Evolutionary conservation across 129 eudicot genomes (phyloP).

Genomic region (Chrysanthemum makinoi): DNA sequence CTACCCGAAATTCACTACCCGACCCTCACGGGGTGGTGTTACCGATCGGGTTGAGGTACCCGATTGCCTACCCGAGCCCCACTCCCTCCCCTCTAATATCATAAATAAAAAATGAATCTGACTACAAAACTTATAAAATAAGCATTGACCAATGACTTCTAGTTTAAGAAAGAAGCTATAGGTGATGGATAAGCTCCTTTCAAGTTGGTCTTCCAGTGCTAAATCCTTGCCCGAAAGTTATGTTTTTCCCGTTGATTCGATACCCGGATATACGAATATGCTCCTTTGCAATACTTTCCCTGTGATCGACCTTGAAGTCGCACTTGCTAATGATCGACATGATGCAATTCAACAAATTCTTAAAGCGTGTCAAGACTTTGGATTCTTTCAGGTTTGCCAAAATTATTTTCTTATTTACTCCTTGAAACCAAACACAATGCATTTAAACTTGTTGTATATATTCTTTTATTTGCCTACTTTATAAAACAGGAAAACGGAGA

Average conservation of each 20-base stretch:
- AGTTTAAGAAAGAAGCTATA: neutral
- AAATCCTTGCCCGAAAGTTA: constrained; percentile 36
- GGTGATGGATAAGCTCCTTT: constrained; percentile 39
- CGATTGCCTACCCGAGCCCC: too few species aligned
- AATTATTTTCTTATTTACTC: neutral
- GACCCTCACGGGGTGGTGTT: too few species aligned
- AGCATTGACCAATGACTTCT: constrained; percentile 13
- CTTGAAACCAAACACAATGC: too few species aligned
- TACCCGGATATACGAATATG: constrained; percentile 30
- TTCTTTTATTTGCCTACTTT: neutral
- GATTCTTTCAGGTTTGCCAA: constrained; percentile 57
- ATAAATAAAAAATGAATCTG: neutral
- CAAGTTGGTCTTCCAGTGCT: constrained; percentile 35
- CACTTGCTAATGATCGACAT: constrained; percentile 16
- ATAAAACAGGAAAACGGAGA: too few species aligned
- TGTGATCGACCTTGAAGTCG: constrained; percentile 28
- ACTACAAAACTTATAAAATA: neutral
- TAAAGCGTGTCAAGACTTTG: constrained; percentile 49
- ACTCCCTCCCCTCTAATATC: too few species aligned
- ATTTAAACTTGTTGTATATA: too few species aligned
- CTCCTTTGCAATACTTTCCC: constrained; percentile 29
- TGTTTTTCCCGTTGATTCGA: constrained; percentile 27
- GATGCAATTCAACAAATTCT: constrained; percentile 42
- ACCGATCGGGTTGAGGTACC: too few species aligned
- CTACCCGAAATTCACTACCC: too few species aligned